A percentile compares a stretch with the other conserved stretches of the same genome.
phyloP scores from a whole-genome alignment of 305 asterid genomes.

The Rubia occidens region DNA sequence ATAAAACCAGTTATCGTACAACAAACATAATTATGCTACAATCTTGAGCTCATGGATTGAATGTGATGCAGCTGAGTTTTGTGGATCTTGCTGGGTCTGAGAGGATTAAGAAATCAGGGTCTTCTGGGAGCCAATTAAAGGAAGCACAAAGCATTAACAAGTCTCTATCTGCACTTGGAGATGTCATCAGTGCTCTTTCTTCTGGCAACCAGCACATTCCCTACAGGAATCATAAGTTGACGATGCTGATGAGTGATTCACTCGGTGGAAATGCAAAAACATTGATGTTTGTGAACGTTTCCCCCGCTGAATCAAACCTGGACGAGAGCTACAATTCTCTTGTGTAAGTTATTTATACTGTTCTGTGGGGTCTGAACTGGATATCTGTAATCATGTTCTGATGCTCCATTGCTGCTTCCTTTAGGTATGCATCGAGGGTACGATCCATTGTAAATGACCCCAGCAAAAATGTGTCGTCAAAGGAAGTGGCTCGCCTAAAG shows the following conservation, averaged over 20 bases:
- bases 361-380: background rate
- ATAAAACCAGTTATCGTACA: background rate
- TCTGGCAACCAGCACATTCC: slow-evolving; percentile 84
- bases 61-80: slow-evolving; percentile 65
- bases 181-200: slow-evolving; percentile 81
- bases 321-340: slow-evolving; percentile 95
- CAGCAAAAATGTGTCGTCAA: slow-evolving; percentile 72
- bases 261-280: slow-evolving; percentile 97
- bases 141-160: slow-evolving; percentile 97
- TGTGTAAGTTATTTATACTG: slow-evolving; percentile 33
- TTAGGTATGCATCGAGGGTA: slow-evolving; percentile 90
- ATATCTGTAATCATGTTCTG: background rate
- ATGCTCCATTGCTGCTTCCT: background rate
- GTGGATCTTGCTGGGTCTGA: slow-evolving; percentile 99
- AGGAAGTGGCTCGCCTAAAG: slow-evolving; percentile 85
- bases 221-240: slow-evolving; percentile 88
- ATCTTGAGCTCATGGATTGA: background rate
- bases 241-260: slow-evolving; percentile 92
- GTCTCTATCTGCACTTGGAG: slow-evolving; percentile 95
- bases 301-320: slow-evolving; percentile 79
- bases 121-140: slow-evolving; percentile 71
- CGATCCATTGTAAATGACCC: slow-evolving; percentile 80
- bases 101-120: slow-evolving; percentile 86
- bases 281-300: slow-evolving; percentile 79
- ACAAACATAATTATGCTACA: background rate